Conservation (phyloP, 2,329 filamentous ascomycete species). For the Zasmidium citrigriseum region DNA sequence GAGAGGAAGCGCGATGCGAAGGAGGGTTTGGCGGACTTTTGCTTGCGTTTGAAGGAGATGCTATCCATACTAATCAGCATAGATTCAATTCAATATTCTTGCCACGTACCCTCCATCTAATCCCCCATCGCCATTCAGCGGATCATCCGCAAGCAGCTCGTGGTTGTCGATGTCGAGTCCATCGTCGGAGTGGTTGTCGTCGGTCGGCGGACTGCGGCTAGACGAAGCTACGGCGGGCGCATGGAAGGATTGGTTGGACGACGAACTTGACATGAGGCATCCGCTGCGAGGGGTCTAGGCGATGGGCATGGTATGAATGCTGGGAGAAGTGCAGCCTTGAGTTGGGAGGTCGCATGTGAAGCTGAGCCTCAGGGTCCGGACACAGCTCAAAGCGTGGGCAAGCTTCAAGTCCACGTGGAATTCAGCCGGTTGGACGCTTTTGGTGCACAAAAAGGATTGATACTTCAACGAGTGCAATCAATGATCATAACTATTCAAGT, state of each 20-base stretch:
- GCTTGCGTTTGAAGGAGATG: slow-evolving; percentile 72
- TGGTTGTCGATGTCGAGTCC: slow-evolving; percentile 48
- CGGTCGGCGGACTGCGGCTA: slow-evolving; percentile 40
- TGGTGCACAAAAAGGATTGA: too few relatives aligned
- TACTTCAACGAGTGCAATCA: too few relatives aligned
- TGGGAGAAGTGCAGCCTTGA: neutral
- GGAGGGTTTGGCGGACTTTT: slow-evolving; percentile 46
- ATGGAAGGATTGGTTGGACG: slow-evolving; percentile 31
- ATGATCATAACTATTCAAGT: too few relatives aligned
- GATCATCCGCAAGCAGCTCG: slow-evolving; percentile 41
- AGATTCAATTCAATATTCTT: too few relatives aligned
- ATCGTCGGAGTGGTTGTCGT: slow-evolving; percentile 36
- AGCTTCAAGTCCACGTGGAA: too few relatives aligned
- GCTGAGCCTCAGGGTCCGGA: neutral
- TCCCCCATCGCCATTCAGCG: slow-evolving; percentile 31
- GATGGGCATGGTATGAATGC: neutral
- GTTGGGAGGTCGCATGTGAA: neutral
- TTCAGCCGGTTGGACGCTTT: too few relatives aligned
- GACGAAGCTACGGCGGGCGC: slow-evolving; percentile 47
- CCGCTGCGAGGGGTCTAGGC: slow-evolving; percentile 3
- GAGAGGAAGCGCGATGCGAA: slow-evolving; percentile 49
- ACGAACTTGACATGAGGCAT: slow-evolving; percentile 40
- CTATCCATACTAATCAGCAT: too few relatives aligned
- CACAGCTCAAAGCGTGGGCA: too few relatives aligned
- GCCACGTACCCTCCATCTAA: slow-evolving; percentile 46